phyloP scores from a whole-genome alignment of 345 rosid species.

The Pugionium cornutum region DNA sequence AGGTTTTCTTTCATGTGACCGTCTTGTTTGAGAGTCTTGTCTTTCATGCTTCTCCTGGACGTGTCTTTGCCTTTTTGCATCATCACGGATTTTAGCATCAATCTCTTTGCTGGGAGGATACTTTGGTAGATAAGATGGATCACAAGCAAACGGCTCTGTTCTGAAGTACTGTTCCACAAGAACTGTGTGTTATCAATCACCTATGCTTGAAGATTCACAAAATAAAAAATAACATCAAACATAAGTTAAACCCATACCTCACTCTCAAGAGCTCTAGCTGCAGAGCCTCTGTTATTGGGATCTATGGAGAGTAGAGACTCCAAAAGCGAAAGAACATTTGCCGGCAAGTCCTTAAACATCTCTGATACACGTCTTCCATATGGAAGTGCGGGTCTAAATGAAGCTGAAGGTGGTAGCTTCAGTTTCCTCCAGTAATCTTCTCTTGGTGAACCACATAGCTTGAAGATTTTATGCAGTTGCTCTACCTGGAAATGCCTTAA shows the following conservation, averaged over 20 bases:
- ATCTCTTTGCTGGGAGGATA: conserved; percentile 98
- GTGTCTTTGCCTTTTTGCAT: conserved; percentile 51
- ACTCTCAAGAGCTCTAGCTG: conserved; percentile 69
- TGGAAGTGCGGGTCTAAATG: conserved; percentile 76
- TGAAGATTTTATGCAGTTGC: conserved; percentile 84
- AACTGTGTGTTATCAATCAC: conserved; percentile 26
- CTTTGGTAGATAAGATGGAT: conserved; percentile 88
- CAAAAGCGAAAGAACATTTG: conserved; percentile 62
- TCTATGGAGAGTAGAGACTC: conserved; percentile 80
- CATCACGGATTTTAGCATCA: conserved; percentile 82
- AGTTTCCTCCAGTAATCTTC: conserved; percentile 86
- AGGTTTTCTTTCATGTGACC: conserved; percentile 27
- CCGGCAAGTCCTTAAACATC: conserved; percentile 63
- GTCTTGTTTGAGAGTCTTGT: conserved; percentile 40
- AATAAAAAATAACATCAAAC: not conserved
- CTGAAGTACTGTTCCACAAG: conserved; percentile 60
- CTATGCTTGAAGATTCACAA: conserved; percentile 1
- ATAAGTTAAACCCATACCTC: conserved; percentile 53
- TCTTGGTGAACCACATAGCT: conserved; percentile 80
- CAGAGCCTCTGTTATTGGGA: conserved; percentile 76
- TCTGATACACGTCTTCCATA: conserved; percentile 70
- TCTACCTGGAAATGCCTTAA: conserved; percentile 56
- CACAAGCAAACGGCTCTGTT: conserved; percentile 77
- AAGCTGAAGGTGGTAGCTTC: conserved; percentile 68
- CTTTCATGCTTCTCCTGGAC: conserved; percentile 35